Evolutionary conservation across 371 early-diverging fungal species (phyloP), one percentile per base, ranked within the genome.

Genomic region (Apophysomyces variabilis): DNA sequence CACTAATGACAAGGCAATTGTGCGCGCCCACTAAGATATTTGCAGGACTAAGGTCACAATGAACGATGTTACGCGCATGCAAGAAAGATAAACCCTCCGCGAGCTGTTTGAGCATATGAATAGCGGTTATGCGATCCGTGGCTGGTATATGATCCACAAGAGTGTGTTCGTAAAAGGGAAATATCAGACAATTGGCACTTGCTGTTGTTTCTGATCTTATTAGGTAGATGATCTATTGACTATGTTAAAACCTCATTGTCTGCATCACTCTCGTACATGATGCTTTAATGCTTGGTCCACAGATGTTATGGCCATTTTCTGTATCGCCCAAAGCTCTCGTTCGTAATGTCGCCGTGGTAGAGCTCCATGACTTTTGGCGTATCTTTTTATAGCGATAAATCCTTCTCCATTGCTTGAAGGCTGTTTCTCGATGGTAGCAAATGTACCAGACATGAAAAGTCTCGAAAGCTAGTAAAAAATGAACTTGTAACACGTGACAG

Each of bases 11-110:
- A 71, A 93, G 77, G 13, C 77, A 70, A 12, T 85, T 78, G 18
- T 67, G 64, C 5, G 72, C 66, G 46, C 76, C 79, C 13, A 92
- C 65, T 35, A 93, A 58, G 35, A 92, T 86, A 76, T 93, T 93
- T 64, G 86, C 85, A 7, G 90, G 92, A 59, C 89, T 89, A 41
- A 93, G 62, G 66, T 93, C 93, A 38, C 92, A 88, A 61, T 93
- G 94, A 12, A 88, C 79, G 41, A 93, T 85, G 57, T 83, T 87
- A 21, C 85, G 66, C 18, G 64, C 56, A 71, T 90, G 89, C 38
- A 93, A 60, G 61, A 85, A 87, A 43, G 66, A 38, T 5, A 93
- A 69, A 4, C 89, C 93, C 61, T 77, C 73, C 18, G 87, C 79
- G 32, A 93, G 66, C 65, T 82, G 81, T 61, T 73, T 70, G 61